phyloP scores from a whole-genome alignment of 2,329 filamentous ascomycete genomes.

The Colletotrichum godetiae region DNA sequence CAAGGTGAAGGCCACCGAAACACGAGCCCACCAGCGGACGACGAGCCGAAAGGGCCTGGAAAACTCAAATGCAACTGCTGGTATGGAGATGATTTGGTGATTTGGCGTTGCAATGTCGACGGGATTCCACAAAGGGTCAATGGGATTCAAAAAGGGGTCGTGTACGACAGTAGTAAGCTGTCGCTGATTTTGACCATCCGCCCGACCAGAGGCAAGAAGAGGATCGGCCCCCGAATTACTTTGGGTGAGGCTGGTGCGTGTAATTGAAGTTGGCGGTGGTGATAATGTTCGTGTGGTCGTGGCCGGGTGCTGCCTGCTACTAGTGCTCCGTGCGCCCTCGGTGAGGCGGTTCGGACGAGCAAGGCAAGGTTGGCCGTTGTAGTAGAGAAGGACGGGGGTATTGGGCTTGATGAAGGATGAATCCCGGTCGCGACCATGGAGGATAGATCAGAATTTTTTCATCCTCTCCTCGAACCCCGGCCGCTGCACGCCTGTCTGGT shows the following conservation, averaged over 20 bases:
- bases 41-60: background rate
- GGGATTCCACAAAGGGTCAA: conserved; percentile 15
- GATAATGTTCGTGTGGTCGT: background rate
- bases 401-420: background rate
- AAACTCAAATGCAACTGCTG: conserved; percentile 8
- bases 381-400: background rate
- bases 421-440: conserved; percentile 9
- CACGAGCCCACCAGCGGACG: conserved; percentile 11
- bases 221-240: background rate
- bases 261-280: background rate
- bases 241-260: background rate
- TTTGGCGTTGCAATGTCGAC: conserved; percentile 13
- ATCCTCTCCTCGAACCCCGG: background rate
- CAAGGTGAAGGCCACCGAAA: conserved; percentile 32
- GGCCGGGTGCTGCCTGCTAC: conserved; percentile 24
- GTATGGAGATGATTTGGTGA: conserved; percentile 21
- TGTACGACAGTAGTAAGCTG: background rate
- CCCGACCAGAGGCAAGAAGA: background rate
- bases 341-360: conserved; percentile 9
- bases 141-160: background rate
- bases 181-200: background rate
- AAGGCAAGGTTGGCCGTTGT: conserved; percentile 1
- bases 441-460: background rate
- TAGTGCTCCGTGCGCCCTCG: conserved; percentile 17
- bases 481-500: background rate